Percentiles rank a stretch among this genome's conserved stretches.
Evolutionary conservation across 2,329 filamentous ascomycete species (phyloP).

Genomic region (Ilyonectria robusta): DNA sequence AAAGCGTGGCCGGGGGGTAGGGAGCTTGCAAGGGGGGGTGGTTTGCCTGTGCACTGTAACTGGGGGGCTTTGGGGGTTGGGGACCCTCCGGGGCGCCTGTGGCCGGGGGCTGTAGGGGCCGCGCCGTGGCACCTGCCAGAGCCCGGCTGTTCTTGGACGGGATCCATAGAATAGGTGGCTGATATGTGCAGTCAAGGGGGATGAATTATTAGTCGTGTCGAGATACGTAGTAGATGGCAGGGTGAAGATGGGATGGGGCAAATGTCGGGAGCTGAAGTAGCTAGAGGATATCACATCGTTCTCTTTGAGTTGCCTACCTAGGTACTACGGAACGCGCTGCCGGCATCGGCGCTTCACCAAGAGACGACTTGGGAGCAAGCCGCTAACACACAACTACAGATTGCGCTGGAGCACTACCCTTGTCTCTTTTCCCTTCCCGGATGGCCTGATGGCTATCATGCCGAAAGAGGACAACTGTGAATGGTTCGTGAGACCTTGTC

Average conservation of each 20-base stretch:
- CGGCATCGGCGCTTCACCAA: not conserved
- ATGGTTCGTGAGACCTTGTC: conserved; percentile 23
- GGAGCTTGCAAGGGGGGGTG: conserved; percentile 44
- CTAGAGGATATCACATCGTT: not conserved
- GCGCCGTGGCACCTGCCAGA: not conserved
- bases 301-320: not conserved
- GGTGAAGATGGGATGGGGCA: not conserved
- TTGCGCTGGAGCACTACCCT: not conserved
- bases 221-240: too few relatives aligned
- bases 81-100: conserved; percentile 2
- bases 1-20: conserved; percentile 40
- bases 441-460: not conserved
- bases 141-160: not conserved
- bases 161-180: not conserved
- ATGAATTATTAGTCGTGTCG: too few relatives aligned
- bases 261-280: not conserved
- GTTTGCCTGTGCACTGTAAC: conserved; percentile 22
- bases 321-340: not conserved
- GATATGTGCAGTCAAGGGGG: too few relatives aligned
- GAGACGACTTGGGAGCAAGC: not conserved
- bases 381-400: not conserved
- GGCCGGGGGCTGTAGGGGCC: not conserved
- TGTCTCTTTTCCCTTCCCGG: not conserved
- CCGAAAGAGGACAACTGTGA: not conserved
- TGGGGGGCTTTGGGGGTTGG: conserved; percentile 10